These are phyloP conservation scores for Fagopyrum esculentum DNA, from an alignment of 148 eudicot species.

Conservation along the genomic window DNA sequence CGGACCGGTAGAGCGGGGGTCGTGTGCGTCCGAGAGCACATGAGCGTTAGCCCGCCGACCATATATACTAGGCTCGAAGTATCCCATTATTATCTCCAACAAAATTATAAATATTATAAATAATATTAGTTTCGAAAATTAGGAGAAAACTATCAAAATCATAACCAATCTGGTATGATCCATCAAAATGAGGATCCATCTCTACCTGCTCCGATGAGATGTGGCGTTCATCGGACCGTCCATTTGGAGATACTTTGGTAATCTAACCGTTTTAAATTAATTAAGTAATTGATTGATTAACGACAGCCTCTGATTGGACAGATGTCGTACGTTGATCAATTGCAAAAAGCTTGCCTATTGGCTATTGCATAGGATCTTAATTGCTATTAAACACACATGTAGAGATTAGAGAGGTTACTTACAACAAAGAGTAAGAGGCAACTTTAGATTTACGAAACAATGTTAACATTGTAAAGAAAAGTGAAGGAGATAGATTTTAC, in stretches of 20 bases:
- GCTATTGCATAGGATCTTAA: not conserved
- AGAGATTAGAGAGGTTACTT: not conserved
- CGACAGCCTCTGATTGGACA: conserved; percentile 1
- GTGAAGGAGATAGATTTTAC: too few relatives aligned
- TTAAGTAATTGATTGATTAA: not conserved
- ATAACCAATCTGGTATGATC: not conserved
- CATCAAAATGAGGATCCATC: not conserved
- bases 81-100: too few relatives aligned
- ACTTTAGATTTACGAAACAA: not conserved
- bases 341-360: not conserved
- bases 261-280: conserved; percentile 1
- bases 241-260: conserved; percentile 6
- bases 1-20: too few relatives aligned
- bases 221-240: not conserved
- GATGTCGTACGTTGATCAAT: conserved; percentile 4
- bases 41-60: too few relatives aligned
- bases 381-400: not conserved
- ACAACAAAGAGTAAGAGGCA: not conserved
- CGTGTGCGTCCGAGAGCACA: too few relatives aligned
- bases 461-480: too few relatives aligned
- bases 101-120: too few relatives aligned
- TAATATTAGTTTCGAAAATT: not conserved
- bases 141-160: not conserved
- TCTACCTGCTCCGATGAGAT: conserved; percentile 5
- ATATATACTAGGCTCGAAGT: too few relatives aligned